Conservation (phyloP, 1,284 basidiomycete species). For the Heterobasidion irregulare region DNA sequence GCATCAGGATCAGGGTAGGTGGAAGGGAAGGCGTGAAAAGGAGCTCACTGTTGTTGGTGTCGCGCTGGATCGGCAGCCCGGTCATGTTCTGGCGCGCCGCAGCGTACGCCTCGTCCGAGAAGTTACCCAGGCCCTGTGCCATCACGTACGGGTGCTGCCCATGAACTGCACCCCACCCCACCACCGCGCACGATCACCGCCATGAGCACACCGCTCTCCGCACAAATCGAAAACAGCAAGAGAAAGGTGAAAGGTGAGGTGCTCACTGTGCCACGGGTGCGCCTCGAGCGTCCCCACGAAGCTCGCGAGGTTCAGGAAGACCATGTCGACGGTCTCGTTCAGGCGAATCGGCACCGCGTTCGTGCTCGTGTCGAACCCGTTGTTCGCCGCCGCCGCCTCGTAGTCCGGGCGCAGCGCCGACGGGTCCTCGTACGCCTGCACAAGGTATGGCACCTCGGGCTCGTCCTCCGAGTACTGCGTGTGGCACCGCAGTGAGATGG, state of each 20-base stretch:
- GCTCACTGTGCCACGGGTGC: neutral
- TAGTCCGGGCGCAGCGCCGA: neutral
- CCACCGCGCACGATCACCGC: neutral
- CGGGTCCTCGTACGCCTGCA: neutral
- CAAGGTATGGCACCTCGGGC: neutral
- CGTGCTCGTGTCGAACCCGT: neutral
- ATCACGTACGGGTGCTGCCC: neutral
- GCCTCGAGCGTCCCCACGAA: neutral
- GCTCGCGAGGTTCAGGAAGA: neutral
- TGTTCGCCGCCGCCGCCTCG: neutral
- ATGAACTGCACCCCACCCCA: neutral
- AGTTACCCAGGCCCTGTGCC: neutral
- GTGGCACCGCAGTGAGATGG: too few relatives aligned
- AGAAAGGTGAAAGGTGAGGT: neutral
- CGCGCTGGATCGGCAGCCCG: neutral
- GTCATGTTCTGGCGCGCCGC: neutral
- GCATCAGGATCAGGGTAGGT: neutral
- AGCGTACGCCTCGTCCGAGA: neutral
- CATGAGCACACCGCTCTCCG: neutral
- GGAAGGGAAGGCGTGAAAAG: neutral
- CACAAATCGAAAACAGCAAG: neutral
- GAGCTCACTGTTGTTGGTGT: neutral
- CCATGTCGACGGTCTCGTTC: neutral
- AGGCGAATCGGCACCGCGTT: neutral
- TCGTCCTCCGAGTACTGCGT: neutral